These are phyloP conservation scores for Ceratonia siliqua DNA, from an alignment of 306 rosid species.

Conservation along the genomic window DNA sequence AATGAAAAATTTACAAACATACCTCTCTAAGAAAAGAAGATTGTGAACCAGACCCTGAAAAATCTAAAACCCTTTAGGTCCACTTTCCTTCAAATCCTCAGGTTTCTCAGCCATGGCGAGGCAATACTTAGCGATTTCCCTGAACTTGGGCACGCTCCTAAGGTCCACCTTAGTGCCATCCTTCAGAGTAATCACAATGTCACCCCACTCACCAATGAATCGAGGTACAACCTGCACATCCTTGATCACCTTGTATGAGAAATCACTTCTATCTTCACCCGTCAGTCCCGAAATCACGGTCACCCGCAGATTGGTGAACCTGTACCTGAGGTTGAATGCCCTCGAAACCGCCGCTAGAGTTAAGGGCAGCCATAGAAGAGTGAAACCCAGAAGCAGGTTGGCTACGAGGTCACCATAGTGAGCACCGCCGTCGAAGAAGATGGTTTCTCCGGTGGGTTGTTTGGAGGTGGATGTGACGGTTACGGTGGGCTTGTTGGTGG, in stretches of 20 bases:
- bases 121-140: constrained; percentile 84
- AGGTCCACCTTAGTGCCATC: constrained; percentile 91
- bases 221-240: constrained; percentile 95
- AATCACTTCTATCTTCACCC: constrained; percentile 84
- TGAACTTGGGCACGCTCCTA: constrained; percentile 81
- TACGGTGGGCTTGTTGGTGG: constrained; percentile 59
- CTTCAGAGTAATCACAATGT: constrained; percentile 71
- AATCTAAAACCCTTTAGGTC: constrained; percentile 65
- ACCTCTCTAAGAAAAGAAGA: constrained; percentile 27
- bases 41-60: background rate
- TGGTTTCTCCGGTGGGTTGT: constrained; percentile 53
- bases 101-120: constrained; percentile 62
- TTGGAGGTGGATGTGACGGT: constrained; percentile 24
- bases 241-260: constrained; percentile 70
- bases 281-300: constrained; percentile 85
- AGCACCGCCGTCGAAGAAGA: constrained; percentile 97
- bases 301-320: constrained; percentile 90
- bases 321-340: constrained; percentile 70
- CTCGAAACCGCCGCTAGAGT: constrained; percentile 85
- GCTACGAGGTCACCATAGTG: constrained; percentile 82
- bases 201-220: constrained; percentile 96
- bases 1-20: background rate
- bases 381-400: constrained; percentile 76
- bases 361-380: constrained; percentile 83
- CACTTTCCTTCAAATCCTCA: constrained; percentile 36